phyloP scores from a whole-genome alignment of 768 basidiomycete species.

The Cystofilobasidium ferigula region DNA sequence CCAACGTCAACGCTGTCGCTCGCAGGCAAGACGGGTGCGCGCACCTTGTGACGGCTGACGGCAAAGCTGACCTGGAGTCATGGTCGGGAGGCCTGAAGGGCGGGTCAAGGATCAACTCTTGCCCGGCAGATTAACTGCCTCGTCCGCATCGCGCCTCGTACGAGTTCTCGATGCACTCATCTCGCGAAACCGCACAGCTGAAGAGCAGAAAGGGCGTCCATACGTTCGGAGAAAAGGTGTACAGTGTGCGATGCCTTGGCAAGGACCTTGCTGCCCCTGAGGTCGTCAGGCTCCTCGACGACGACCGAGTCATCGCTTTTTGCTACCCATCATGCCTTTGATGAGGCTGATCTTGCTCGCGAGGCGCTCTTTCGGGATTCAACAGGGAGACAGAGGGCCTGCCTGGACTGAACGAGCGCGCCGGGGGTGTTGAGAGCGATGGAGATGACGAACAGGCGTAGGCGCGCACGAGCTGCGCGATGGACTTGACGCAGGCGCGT shows the following conservation, averaged over 20 bases:
- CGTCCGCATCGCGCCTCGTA: no score
- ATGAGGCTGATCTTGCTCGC: slow-evolving; percentile 28
- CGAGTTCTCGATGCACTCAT: no score
- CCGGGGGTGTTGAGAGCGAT: not conserved
- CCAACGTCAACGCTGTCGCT: no score
- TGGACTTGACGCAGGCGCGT: slow-evolving; percentile 27
- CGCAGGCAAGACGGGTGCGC: no score
- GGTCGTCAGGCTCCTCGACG: not conserved
- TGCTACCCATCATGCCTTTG: slow-evolving; percentile 28
- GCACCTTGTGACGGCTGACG: no score
- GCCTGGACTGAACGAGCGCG: slow-evolving; percentile 21
- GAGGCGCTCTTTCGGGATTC: slow-evolving; percentile 27
- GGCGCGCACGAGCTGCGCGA: slow-evolving; percentile 24
- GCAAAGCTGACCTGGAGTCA: no score
- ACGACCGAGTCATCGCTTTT: slow-evolving; percentile 4
- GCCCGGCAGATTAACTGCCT: no score
- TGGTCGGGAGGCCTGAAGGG: no score
- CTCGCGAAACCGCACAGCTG: no score
- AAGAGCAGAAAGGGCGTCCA: not conserved
- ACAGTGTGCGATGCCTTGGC: slow-evolving; percentile 7
- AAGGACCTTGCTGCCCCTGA: not conserved
- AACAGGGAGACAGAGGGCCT: slow-evolving; percentile 28
- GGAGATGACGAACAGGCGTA: slow-evolving; percentile 6
- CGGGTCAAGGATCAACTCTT: no score
- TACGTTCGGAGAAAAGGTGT: not conserved